phyloP scores from a whole-genome alignment of 1,139 yeast species.

The Lodderomyces oxycetoniae region DNA sequence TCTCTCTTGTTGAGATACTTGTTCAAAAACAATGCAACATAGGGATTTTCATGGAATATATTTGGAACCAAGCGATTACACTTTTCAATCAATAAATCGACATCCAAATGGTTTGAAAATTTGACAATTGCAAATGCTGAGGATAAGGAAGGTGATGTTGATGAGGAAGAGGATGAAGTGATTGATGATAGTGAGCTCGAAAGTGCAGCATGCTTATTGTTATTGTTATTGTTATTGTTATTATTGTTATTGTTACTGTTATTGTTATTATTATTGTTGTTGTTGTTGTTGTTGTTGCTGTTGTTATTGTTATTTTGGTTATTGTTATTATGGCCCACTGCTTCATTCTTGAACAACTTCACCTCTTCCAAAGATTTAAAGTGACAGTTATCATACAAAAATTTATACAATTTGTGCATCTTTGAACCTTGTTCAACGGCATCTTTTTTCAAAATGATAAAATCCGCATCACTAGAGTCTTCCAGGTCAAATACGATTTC shows the following conservation, averaged over 20 bases:
- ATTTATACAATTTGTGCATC: conserved; percentile 19
- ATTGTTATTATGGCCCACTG: not conserved
- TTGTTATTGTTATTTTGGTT: not conserved
- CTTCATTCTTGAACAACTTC: conserved; percentile 23
- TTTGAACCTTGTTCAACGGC: conserved; percentile 1
- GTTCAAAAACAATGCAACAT: conserved; percentile 24
- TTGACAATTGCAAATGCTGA: conserved; percentile 31
- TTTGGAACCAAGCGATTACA: conserved; percentile 21
- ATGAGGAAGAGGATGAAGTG: conserved; percentile 1
- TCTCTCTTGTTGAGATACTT: conserved; percentile 27
- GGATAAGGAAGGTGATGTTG: conserved; percentile 2
- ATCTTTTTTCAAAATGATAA: not conserved
- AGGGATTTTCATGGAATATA: conserved; percentile 29
- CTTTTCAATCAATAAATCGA: conserved; percentile 25
- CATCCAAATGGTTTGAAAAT: conserved; percentile 36
- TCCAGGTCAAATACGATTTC: conserved; percentile 12
- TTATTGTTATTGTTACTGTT: not conserved
- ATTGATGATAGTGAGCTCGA: not conserved
- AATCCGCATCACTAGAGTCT: not conserved
- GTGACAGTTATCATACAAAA: conserved; percentile 22
- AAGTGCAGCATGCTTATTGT: conserved; percentile 1
- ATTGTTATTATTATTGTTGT: too few species aligned
- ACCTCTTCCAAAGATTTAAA: conserved; percentile 27
- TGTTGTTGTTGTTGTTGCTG: conserved; percentile 1
- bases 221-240: not conserved